Conservation (phyloP, 75 land plant species). For the Pinus taeda region DNA sequence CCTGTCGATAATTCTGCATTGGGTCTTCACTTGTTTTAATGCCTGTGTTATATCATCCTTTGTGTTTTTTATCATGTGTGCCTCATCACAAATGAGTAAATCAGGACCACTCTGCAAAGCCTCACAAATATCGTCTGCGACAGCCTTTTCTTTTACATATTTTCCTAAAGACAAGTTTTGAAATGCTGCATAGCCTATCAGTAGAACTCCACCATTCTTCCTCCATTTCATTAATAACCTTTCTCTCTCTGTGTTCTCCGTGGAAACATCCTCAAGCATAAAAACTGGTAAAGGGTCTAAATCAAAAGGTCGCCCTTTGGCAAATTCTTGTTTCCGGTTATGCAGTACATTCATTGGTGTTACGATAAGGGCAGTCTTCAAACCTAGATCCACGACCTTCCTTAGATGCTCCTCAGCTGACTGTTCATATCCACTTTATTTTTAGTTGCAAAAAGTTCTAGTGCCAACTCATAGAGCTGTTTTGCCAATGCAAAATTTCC, state of each 20-base stretch:
- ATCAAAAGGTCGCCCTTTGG: slow-evolving; percentile 82
- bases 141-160: slow-evolving; percentile 55
- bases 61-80: too few relatives aligned
- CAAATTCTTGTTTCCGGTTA: slow-evolving; percentile 91
- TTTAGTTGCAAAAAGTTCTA: too few relatives aligned
- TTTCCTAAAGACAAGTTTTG: slow-evolving; percentile 75
- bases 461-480: too few relatives aligned
- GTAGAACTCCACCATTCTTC: slow-evolving; percentile 77
- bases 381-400: slow-evolving; percentile 66
- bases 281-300: slow-evolving; percentile 65
- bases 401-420: too few relatives aligned
- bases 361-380: slow-evolving; percentile 84
- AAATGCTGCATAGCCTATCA: slow-evolving; percentile 92
- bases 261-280: slow-evolving; percentile 88
- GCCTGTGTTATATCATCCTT: too few relatives aligned
- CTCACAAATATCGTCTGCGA: too few relatives aligned
- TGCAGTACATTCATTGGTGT: slow-evolving; percentile 97
- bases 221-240: slow-evolving; percentile 71
- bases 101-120: too few relatives aligned
- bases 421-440: too few relatives aligned
- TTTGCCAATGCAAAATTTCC: too few relatives aligned
- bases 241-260: slow-evolving; percentile 63
- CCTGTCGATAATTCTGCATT: too few relatives aligned
- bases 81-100: too few relatives aligned
- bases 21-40: too few relatives aligned